Evolutionary conservation across 2,329 filamentous ascomycete genomes (phyloP).

Genomic region (Thielaviopsis populi): DNA sequence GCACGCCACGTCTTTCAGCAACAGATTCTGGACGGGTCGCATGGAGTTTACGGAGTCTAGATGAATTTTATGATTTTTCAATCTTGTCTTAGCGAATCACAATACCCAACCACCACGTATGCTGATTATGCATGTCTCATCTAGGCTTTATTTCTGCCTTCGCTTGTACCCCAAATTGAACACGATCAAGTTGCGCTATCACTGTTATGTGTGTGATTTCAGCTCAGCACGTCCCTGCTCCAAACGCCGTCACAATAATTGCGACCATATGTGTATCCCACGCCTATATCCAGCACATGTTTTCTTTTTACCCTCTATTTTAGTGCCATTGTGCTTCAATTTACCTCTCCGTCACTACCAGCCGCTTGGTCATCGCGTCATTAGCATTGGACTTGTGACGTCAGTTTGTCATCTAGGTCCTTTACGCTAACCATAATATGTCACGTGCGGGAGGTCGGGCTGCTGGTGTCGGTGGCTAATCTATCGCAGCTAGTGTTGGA

Average conservation of each 20-base stretch:
- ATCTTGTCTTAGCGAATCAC: not conserved
- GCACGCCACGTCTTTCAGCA: not conserved
- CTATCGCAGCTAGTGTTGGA: not conserved
- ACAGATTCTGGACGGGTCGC: not conserved
- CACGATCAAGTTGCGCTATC: not conserved
- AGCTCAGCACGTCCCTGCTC: not conserved
- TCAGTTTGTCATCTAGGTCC: too few relatives aligned
- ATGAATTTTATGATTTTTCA: conserved; percentile 5
- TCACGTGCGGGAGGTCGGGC: not conserved
- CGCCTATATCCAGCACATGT: not conserved
- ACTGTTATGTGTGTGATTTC: not conserved
- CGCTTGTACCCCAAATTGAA: not conserved
- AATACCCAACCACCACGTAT: not conserved
- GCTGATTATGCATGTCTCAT: not conserved
- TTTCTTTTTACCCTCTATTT: not conserved
- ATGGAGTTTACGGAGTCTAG: not conserved
- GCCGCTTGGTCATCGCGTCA: not conserved
- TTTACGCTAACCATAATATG: too few relatives aligned
- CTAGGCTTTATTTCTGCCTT: not conserved
- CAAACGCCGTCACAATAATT: not conserved
- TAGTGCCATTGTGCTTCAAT: not conserved
- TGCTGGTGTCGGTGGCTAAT: not conserved
- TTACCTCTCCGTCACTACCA: not conserved
- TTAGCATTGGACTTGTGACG: not conserved
- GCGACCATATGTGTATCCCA: not conserved